Base-by-base conservation (phyloP, 2,329 filamentous ascomycete genomes). In the Botrytis squamosa region DNA sequence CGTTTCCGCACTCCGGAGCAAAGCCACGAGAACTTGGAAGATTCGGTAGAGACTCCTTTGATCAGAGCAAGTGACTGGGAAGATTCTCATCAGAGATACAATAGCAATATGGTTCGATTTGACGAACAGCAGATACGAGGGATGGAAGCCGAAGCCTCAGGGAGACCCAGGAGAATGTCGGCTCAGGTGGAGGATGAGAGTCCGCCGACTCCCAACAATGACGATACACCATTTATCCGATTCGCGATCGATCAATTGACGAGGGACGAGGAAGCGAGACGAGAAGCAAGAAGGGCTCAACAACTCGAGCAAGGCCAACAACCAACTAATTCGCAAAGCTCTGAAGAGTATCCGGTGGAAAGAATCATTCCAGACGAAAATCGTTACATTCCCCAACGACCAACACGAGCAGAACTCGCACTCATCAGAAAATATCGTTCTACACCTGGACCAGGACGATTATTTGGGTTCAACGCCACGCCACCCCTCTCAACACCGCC, bases 201-300 rank as follows among this genome's bases (percentile, higher is more conserved):
- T 36, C 60, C 69, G 20, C 77, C 77, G 25, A 84, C 84, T 70
- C 84, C 85, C 20, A 93, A 91, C 16, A 85, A 94, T 57, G 94
- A 97, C 79, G 92, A 97, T 80, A 92, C 90, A 14, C 94, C 94
- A 0, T 97, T 95, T 82, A 93, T 98, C 76, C 92, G 92, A 76
- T 97, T 96, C 81, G 95, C 95, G 59, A 89, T 98, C 76, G 93
- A 97, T 76, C 93, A 95, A 76, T 85, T 98, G 77, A 97, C 94
- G 9, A 87, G 92, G 66, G 89, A 92, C 79, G 91, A 91, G 73
- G 90, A 93, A 75, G 86, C 90, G 9, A 84, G 85, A 83, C 62
- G 60, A 29, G 46, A 55, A 40, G 64, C 38, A 68, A 73, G 49
- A 25, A 72, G 38, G 9, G 85, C 73, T 86, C 62, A 67, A 42